Base-by-base conservation (phyloP, 345 rosid genomes). In the Citrus reticulata region DNA sequence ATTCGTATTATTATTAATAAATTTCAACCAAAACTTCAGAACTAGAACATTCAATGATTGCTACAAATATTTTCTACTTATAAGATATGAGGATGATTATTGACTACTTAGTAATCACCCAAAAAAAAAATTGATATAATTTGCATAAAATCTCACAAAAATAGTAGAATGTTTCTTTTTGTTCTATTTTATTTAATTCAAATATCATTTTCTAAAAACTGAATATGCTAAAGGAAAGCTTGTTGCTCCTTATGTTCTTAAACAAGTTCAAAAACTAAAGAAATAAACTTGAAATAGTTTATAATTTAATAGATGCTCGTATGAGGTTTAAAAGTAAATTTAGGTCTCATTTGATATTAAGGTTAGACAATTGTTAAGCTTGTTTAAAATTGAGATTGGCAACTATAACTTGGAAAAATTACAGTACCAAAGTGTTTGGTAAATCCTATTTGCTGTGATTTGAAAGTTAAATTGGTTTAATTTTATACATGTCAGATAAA, bases 401-500 rank as follows among this genome's bases (percentile, higher is more conserved):
- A 39, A 1, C 7, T 39, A 39, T 39, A 39, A 0, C 2, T 39
- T 39, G 0, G 0, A 40, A 40, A 40, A 40, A 9, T 2, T 40
- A 40, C 1, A 40, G 2, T 0, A 42, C 4, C 2, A 42, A 11
- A 42, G 0, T 11, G 0, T 42, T 42, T 42, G 1, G 1, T 42
- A 42, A 42, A 42, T 8, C 11, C 0, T 42, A 42, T 2, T 2
- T 10, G 0, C 0, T 10, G 0, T 42, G 2, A 0, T 3, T 42
- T 11, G 0, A 1, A 42, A 10, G 4, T 0, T 42, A 10, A 42
- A 1, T 42, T 42, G 0, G 2, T 42, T 42, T 42, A 10, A 10
- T 42, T 11, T 10, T 10, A 10, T 0, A 11, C 4, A 9, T 11
- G 0, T 42, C 0, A 0, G 1, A 42, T 42, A 11, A 42, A 42